A percentile compares a stretch with the other conserved stretches of the same genome.
These are phyloP conservation scores for Manihot esculenta DNA, from an alignment of 441 rosid species.

Conservation along the genomic window DNA sequence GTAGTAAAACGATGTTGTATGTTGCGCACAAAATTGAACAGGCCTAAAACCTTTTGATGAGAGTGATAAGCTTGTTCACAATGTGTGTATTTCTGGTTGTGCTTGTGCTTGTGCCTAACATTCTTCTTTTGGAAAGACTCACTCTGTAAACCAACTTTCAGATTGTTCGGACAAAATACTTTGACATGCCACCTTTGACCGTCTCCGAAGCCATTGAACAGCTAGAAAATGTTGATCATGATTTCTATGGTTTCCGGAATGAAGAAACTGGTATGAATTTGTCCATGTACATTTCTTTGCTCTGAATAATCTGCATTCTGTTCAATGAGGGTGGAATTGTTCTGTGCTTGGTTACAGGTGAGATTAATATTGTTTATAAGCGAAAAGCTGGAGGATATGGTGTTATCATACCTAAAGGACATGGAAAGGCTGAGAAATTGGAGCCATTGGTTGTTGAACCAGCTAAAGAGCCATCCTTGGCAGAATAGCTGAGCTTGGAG, in stretches of 20 bases:
- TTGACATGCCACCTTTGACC: conserved; percentile 92
- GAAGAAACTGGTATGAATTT: conserved; percentile 78
- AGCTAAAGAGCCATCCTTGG: conserved; percentile 45
- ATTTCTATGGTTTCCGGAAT: conserved; percentile 83
- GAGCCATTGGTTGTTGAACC: conserved; percentile 60
- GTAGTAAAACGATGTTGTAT: background rate
- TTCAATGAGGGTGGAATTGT: background rate
- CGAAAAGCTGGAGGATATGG: conserved; percentile 91
- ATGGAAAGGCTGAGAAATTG: conserved; percentile 51
- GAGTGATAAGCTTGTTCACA: too few relatives aligned
- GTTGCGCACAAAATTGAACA: background rate
- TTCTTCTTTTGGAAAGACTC: background rate
- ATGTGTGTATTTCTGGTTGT: background rate
- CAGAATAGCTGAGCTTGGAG: conserved; percentile 35
- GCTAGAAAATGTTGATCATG: conserved; percentile 78
- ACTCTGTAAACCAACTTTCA: conserved; percentile 23
- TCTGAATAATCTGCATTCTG: background rate
- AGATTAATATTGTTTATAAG: conserved; percentile 81
- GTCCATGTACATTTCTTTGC: conserved; percentile 9
- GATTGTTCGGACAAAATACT: conserved; percentile 85
- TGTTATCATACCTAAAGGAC: conserved; percentile 72
- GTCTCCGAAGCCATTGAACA: conserved; percentile 83
- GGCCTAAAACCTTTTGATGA: background rate
- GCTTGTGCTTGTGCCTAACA: background rate
- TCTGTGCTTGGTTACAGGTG: conserved; percentile 48